Base-by-base conservation (phyloP, 148 eudicot species). In the Amaranthus hypochondriacus region DNA sequence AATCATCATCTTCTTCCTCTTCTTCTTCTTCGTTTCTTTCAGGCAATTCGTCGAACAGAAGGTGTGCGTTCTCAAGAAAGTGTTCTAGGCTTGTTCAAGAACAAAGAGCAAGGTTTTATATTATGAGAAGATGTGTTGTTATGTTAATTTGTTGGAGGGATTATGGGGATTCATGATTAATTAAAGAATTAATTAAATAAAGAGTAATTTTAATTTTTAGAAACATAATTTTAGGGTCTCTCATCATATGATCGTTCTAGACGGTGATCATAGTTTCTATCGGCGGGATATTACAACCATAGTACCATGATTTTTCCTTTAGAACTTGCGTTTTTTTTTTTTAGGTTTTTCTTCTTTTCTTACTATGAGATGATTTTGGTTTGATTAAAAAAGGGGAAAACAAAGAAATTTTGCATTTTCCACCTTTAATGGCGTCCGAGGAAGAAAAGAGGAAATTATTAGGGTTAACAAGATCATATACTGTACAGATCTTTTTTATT, bases 101-200 rank as follows among this genome's bases (percentile, higher is more conserved):
- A 66, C 98, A 93, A 56, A 84, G 98, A 21, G 96, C 98, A 7
- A 84, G 88, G 60, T 93, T 91, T 56, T 93, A 93, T 76, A 90
- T 93, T 81, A 84, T 93, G 86, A 72, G 92, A 66, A 81, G 96
- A 2, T 93, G 96, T 69, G 89, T 93, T 69, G 86, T 85, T 55
- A 90, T 93, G 93, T 89, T 93, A 47, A 60, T 89, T 56, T 93
- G 98, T 69, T 93, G 96, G 93, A 83, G 89, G 9, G 93, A 93
- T 3, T 93, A 86, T 53, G 73, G 74, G 5, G 98, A 89, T 80
- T 86, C 88, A 6, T 87, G 83, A 89, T 54, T 10, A 9, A 43
- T 9, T 55, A 9, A 21, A 4, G 11, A 14, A 5, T 11, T 9
- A 44, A 13, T 49, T 12, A 43, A 48, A 58, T 5, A 56, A 49